Evolutionary conservation across 1,284 basidiomycete species (phyloP), one percentile per base, ranked within the genome.

Genomic region (Cryptococcus sp.): DNA sequence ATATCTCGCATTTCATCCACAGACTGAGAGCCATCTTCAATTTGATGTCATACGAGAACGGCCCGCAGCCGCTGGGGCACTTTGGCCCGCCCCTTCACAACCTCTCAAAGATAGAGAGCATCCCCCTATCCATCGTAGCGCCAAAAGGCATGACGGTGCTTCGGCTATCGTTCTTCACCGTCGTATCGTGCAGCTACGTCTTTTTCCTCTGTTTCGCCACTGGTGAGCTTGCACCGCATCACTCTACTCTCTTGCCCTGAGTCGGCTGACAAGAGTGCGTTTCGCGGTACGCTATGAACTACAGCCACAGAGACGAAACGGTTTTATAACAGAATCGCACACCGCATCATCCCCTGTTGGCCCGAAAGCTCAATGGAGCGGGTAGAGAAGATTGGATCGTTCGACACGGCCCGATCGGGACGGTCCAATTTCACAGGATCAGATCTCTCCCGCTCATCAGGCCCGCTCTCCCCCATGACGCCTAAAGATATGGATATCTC

Each of bases 131-230:
- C 25, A 5, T 65, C 35, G 50, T 73, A 27, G 58, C 54, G 20
- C 19, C 39, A 3, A 48, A 47, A 3, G 57, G 56, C 7, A 55
- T 53, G 48, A 46, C 63, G 17, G 58, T 67, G 3, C 50, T 71
- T 25, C 49, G 61, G 27, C 58, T 76, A 15, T 65, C 66, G 23
- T 74, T 63, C 58, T 76, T 69, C 50, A 74, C 72, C 4, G 70
- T 73, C 38, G 60, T 69, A 17, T 72, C 69, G 17, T 76, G 73
- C 56, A 66, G 63, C 38, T 58, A 65, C 46, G 61, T 73, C 49
- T 74, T 76, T 57, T 70, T 76, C 61, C 49, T 72, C 40, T 76
- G 72, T 62, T 76, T 76, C 59, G 68, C 68, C 15, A 72, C 72
- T 13, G 67, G 73, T 75, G 43, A 61, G 73, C 61, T 10, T 39